phyloP scores from a whole-genome alignment of 2,329 filamentous ascomycete genomes.

The Colletotrichum tofieldiae region DNA sequence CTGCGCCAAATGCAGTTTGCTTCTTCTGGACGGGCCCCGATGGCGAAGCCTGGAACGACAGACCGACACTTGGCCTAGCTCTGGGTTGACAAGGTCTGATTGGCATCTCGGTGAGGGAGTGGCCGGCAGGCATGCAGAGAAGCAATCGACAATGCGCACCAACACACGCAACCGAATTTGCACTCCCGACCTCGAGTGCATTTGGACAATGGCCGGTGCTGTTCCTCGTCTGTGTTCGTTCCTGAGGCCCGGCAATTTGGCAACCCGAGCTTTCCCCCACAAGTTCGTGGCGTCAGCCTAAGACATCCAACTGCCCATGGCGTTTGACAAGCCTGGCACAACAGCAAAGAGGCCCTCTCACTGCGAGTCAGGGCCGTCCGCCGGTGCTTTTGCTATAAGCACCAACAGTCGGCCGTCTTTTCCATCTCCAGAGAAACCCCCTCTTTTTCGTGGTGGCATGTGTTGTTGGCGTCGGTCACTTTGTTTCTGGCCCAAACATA shows the following conservation, averaged over 20 bases:
- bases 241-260: background rate
- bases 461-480: conserved; percentile 26
- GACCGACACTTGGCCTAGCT: conserved; percentile 11
- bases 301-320: conserved; percentile 40
- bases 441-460: conserved; percentile 25
- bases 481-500: conserved; percentile 19
- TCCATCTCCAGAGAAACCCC: conserved; percentile 38
- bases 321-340: conserved; percentile 42
- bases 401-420: conserved; percentile 20
- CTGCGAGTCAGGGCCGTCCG: conserved; percentile 36
- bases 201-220: conserved; percentile 1
- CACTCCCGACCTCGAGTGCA: background rate
- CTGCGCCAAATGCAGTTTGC: conserved; percentile 22
- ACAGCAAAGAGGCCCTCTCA: conserved; percentile 27
- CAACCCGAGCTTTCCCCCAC: conserved; percentile 27
- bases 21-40: background rate
- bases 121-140: background rate
- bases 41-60: conserved; percentile 28
- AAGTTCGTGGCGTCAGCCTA: conserved; percentile 40
- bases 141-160: conserved; percentile 19
- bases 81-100: background rate
- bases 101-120: background rate
- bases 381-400: conserved; percentile 35
- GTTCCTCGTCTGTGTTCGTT: conserved; percentile 21
- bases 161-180: conserved; percentile 2